Evolutionary conservation across 768 basidiomycete species (phyloP).

Genomic region (Lactarius pseudohatsudake): DNA sequence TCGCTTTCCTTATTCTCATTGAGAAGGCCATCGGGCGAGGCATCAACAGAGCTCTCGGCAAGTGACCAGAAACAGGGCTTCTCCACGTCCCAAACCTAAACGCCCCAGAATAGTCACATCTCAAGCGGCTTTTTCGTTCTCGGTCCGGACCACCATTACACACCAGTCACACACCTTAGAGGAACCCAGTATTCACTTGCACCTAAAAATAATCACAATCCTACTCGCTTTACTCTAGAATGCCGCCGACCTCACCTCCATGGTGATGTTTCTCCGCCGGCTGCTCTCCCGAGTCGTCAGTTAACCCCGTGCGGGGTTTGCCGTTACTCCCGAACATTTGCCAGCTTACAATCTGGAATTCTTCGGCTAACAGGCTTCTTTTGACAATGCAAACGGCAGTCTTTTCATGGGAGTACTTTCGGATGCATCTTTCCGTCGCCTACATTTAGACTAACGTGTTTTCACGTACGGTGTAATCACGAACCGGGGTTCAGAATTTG

Average conservation of each 20-base stretch:
- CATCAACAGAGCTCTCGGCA: background rate
- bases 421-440: background rate
- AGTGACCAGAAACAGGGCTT: background rate
- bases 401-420: background rate
- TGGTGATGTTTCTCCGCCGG: background rate
- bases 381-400: slow-evolving; percentile 1
- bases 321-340: background rate
- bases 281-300: background rate
- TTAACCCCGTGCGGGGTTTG: background rate
- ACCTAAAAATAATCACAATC: background rate
- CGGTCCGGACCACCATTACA: background rate
- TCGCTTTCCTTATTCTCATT: background rate
- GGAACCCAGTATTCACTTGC: background rate
- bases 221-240: background rate
- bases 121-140: background rate
- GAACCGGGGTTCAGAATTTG: background rate
- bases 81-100: background rate
- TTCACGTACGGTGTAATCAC: background rate
- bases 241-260: background rate
- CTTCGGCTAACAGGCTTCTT: background rate
- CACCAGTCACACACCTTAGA: background rate
- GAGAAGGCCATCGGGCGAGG: background rate
- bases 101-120: background rate
- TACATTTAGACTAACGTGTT: background rate
- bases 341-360: background rate